Percentiles rank a stretch among this genome's conserved stretches.
phyloP scores from a whole-genome alignment of 2,329 filamentous ascomycete species.

The Colletotrichum noveboracense region DNA sequence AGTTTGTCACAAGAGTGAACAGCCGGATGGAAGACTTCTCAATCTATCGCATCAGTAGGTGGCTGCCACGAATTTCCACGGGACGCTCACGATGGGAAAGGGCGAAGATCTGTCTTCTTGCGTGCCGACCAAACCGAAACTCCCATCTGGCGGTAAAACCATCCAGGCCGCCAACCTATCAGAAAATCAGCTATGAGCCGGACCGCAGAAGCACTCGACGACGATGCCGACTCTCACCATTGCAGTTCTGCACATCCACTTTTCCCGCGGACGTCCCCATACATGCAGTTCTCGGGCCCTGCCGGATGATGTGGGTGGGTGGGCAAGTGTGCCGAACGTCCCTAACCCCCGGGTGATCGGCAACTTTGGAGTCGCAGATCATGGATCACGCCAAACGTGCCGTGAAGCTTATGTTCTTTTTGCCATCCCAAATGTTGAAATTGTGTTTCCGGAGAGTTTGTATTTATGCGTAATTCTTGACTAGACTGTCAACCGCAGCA shows the following conservation, averaged over 20 bases:
- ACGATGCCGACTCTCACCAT: not conserved
- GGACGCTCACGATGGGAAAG: too few relatives aligned
- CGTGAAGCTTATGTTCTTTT: not conserved
- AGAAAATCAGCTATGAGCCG: accelerated
- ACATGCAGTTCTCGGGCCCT: not conserved
- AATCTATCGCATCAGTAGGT: not conserved
- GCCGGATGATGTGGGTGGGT: not conserved
- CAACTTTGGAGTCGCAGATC: not conserved
- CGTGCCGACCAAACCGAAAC: not conserved
- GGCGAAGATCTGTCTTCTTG: accelerated
- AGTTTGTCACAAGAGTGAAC: not conserved
- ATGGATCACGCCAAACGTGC: not conserved
- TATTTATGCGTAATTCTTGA: not conserved
- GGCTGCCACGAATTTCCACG: accelerated
- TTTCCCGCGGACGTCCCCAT: not conserved
- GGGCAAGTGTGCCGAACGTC: not conserved
- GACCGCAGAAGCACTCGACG: not conserved
- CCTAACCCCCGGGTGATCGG: not conserved
- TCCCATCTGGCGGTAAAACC: too few relatives aligned
- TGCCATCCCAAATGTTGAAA: not conserved
- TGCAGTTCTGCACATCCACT: not conserved
- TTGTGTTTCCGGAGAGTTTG: not conserved
- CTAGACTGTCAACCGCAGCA: accelerated
- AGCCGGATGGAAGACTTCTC: too few relatives aligned
- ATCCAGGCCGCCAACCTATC: not conserved